phyloP scores from a whole-genome alignment of 2,329 filamentous ascomycete genomes.

The Fusarium sp. region DNA sequence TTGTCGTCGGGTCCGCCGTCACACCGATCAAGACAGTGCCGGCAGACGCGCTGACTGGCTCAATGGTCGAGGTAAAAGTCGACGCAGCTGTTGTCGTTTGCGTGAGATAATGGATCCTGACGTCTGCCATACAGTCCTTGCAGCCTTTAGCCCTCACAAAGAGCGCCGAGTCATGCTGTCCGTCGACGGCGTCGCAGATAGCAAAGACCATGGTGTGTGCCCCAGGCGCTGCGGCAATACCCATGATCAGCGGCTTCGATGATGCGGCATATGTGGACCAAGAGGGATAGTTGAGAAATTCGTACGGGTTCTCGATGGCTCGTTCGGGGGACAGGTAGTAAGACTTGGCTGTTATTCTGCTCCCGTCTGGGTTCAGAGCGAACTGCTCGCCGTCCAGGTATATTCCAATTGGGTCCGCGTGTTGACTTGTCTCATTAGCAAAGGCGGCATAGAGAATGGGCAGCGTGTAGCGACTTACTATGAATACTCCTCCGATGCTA shows the following conservation, averaged over 20 bases:
- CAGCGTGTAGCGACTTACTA: background rate
- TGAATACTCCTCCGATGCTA: background rate
- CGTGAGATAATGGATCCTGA: slow-evolving; percentile 1
- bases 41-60: background rate
- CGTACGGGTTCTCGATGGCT: background rate
- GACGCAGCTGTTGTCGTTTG: background rate
- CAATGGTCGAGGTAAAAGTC: background rate
- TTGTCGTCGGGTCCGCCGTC: background rate
- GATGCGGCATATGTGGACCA: background rate
- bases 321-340: background rate
- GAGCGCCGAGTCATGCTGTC: background rate
- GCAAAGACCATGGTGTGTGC: slow-evolving; percentile 5
- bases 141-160: background rate
- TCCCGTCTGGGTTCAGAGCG: background rate
- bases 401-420: background rate
- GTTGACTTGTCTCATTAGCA: background rate
- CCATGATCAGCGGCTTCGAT: background rate
- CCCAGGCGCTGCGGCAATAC: background rate
- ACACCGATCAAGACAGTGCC: background rate
- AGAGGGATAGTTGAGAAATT: background rate
- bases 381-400: background rate
- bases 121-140: background rate
- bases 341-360: background rate
- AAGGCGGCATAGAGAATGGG: background rate
- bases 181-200: background rate